These are phyloP conservation scores for Flaveria linearis DNA, from an alignment of 129 eudicot species.

Conservation along the genomic window DNA sequence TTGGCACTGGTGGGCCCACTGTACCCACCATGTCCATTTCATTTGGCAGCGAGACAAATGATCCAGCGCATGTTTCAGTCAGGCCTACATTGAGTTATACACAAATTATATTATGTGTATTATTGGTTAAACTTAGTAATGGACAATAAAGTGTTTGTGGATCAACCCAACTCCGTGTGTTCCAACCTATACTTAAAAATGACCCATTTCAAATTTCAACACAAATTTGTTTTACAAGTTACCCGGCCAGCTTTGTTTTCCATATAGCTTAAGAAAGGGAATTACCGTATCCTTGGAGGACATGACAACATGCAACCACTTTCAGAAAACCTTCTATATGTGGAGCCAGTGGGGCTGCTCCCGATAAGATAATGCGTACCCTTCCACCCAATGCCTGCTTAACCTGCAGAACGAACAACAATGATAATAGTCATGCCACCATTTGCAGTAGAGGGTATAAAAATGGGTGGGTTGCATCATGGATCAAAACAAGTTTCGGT, in stretches of 20 bases:
- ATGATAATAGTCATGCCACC: slow-evolving; percentile 7
- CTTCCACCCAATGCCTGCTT: slow-evolving; percentile 71
- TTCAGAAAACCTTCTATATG: slow-evolving; percentile 73
- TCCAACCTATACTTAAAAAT: background rate
- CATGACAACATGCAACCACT: slow-evolving; percentile 76
- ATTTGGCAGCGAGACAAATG: slow-evolving; percentile 71
- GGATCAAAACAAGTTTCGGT: background rate
- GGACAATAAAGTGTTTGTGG: background rate
- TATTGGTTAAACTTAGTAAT: slow-evolving; percentile 1
- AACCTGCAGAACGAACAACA: slow-evolving; percentile 46
- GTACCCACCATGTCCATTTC: slow-evolving; percentile 70
- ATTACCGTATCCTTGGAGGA: slow-evolving; percentile 88
- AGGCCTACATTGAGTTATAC: slow-evolving; percentile 48
- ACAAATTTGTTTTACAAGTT: background rate
- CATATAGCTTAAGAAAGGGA: background rate
- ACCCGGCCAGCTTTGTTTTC: background rate
- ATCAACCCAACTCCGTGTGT: background rate
- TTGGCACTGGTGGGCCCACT: slow-evolving; percentile 88
- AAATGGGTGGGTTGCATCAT: background rate
- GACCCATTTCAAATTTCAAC: background rate
- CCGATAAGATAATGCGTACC: slow-evolving; percentile 71
- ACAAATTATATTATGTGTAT: slow-evolving; percentile 8
- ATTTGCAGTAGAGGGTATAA: background rate
- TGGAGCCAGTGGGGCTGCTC: slow-evolving; percentile 83
- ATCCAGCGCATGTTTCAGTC: slow-evolving; percentile 86